Base-by-base conservation (phyloP, 768 basidiomycete genomes). In the Phanerodontia chrysosporium region DNA sequence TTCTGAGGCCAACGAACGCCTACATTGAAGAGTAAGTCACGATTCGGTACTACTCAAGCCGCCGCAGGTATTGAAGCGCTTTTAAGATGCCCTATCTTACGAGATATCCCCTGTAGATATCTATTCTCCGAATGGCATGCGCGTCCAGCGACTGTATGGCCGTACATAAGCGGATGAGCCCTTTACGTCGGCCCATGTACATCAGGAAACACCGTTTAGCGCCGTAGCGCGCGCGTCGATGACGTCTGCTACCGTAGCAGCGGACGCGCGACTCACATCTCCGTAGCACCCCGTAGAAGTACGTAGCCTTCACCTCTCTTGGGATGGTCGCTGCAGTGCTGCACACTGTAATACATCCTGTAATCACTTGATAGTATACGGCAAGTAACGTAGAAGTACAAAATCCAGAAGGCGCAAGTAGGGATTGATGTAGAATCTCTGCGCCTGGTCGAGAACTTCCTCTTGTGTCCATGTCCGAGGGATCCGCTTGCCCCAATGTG, bases 391-490 rank as follows among this genome's bases (percentile, higher is more conserved):
- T 30, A 62, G 45, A 13, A 60, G n/a, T 21, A 63, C 51, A 55
- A 60, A 63, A 32, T 63, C 62, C 5, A 49, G 54, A 32, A 58
- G 59, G 2, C 59, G 55, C 21, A 63, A n/a, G 44, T 63, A 63
- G 2, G 55, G 59, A 18, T 67, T 67, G 0, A 68, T 30, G 28
- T 24, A 62, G 52, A 67, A 68, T 7, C 39, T 21, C 4, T 58
- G 57, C 22, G 51, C 52, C n/a, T 57, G 55, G 16, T 65, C 62
- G 16, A 64, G 30, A 1, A 64, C 51, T 30, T 59, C 62, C 1
- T 51, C 54, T 1, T 64, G 28, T 5, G 36, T 58, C 67, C 62
- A 67, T 2, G 44, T 25, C 1, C 18, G 7, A 51, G 62, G 49
- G 9, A 60, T 39, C 18, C 35, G 1, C 36, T 29, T 44, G 1